Conservation (phyloP, 495 filamentous ascomycete genomes). For the Aspergillus campestris region DNA sequence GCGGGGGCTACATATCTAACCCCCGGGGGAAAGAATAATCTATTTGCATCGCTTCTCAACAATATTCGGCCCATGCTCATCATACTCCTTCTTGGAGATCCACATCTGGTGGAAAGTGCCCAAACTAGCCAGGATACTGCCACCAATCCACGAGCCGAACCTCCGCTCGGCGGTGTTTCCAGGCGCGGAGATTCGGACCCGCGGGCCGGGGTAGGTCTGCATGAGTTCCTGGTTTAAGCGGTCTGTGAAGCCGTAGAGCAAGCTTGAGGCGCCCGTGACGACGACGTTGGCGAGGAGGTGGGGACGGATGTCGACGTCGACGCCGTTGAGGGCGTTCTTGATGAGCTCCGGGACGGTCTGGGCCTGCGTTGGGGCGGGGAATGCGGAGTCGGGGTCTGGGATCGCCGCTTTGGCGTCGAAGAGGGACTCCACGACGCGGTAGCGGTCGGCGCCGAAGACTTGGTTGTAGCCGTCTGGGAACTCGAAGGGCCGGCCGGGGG, state of each 20-base stretch:
- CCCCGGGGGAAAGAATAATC: slow-evolving; percentile 3
- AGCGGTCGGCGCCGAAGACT: slow-evolving; percentile 82
- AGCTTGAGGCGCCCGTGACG: slow-evolving; percentile 75
- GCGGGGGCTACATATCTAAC: background rate
- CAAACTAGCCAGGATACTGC: slow-evolving; percentile 89
- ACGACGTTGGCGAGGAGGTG: slow-evolving; percentile 82
- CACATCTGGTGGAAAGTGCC: slow-evolving; percentile 99
- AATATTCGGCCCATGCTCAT: slow-evolving; percentile 50
- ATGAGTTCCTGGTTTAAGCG: slow-evolving; percentile 76
- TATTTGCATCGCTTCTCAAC: slow-evolving; percentile 56
- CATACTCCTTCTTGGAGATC: slow-evolving; percentile 69
- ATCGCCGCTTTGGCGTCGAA: slow-evolving; percentile 67
- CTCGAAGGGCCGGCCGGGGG: slow-evolving; percentile 80
- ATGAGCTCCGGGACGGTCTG: slow-evolving; percentile 77
- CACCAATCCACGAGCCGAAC: slow-evolving; percentile 92
- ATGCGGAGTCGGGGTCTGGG: slow-evolving; percentile 32
- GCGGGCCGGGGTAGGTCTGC: slow-evolving; percentile 66
- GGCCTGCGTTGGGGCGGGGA: slow-evolving; percentile 47
- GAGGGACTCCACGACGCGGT: slow-evolving; percentile 73
- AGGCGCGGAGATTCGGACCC: slow-evolving; percentile 76
- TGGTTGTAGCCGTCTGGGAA: slow-evolving; percentile 94
- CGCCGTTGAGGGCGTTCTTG: slow-evolving; percentile 61
- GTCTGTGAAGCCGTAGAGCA: slow-evolving; percentile 85
- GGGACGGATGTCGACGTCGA: slow-evolving; percentile 85
- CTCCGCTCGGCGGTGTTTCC: slow-evolving; percentile 79